A percentile compares a stretch with the other conserved stretches of the same genome.
phyloP scores from a whole-genome alignment of 257 asterid genomes.

The Paraleonurus japonicus region DNA sequence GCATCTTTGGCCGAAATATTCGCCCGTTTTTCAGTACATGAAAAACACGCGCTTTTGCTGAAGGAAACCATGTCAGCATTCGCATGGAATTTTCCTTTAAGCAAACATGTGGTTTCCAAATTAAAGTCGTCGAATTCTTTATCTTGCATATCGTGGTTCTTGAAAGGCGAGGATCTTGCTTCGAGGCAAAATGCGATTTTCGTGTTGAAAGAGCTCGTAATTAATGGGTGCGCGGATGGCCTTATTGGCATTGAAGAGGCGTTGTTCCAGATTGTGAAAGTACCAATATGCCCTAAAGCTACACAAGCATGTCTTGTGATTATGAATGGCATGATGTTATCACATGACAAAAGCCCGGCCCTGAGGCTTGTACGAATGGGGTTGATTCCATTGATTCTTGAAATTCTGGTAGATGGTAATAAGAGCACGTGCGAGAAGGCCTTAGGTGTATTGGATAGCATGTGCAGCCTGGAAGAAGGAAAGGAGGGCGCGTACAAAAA shows the following conservation, averaged over 20 bases:
- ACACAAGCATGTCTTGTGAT: slow-evolving; percentile 3
- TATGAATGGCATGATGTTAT: background rate
- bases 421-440: background rate
- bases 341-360: background rate
- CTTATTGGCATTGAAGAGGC: background rate
- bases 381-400: background rate
- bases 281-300: slow-evolving; percentile 1
- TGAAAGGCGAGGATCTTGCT: background rate
- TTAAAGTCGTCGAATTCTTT: background rate
- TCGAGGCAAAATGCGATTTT: background rate
- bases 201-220: background rate
- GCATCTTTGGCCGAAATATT: background rate
- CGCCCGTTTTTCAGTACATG: background rate
- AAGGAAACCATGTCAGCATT: background rate
- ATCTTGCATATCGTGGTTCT: background rate
- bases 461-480: background rate
- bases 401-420: background rate
- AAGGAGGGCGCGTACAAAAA: background rate
- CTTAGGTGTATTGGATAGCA: background rate
- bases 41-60: background rate
- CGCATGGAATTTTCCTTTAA: background rate
- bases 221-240: background rate
- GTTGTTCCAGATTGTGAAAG: background rate
- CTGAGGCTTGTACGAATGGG: background rate
- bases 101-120: background rate